Evolutionary conservation across 192 early-diverging fungal genomes (phyloP), one percentile per base, ranked within the genome.

Genomic region (Gryganskiella cystojenkinii): DNA sequence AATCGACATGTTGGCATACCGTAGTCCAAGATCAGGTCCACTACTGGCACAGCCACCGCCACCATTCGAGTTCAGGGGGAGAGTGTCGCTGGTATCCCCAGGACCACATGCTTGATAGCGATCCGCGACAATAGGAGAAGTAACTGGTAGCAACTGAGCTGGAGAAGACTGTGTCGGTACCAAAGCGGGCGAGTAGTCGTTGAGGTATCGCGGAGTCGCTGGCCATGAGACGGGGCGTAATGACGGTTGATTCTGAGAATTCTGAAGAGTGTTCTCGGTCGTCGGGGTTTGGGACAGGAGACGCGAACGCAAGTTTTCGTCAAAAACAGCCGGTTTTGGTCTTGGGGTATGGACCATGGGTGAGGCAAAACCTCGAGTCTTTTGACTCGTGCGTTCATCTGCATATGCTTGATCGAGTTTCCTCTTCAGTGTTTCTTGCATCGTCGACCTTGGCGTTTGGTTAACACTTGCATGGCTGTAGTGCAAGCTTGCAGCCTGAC

Each of bases 351-450:
- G 24, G 9, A 19, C 3, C 15, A 11, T 9, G 27, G 3, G 19
- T 13, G 5, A 15, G n/a, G 37, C 6, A 4, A 4, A 15, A 8
- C 19, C 3, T 8, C 27, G 15, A 5, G 3, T 28, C 46, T 37
- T 33, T 64, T 34, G 20, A 4, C 28, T 50, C 31, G 15, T 43
- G 17, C 45, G 24, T 13, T 71, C 70, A 34, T 71, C 70, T 6
- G 60, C 60, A 25, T 57, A 15, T 7, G 47, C 52, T 11, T 33
- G 47, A 25, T 71, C 70, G 20, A 71, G 43, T 31, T 71, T 71
- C 24, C 70, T n/a, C 42, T 71, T 71, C 6, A 64, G 46, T n/a
- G n/a, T n/a, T n/a, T n/a, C n/a, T n/a, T n/a, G n/a, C n/a, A n/a
- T n/a, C n/a, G n/a, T n/a, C n/a, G n/a, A n/a, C n/a, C n/a, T n/a